phyloP scores from a whole-genome alignment of 495 filamentous ascomycete genomes.

The Penicillium dipodomyicola region DNA sequence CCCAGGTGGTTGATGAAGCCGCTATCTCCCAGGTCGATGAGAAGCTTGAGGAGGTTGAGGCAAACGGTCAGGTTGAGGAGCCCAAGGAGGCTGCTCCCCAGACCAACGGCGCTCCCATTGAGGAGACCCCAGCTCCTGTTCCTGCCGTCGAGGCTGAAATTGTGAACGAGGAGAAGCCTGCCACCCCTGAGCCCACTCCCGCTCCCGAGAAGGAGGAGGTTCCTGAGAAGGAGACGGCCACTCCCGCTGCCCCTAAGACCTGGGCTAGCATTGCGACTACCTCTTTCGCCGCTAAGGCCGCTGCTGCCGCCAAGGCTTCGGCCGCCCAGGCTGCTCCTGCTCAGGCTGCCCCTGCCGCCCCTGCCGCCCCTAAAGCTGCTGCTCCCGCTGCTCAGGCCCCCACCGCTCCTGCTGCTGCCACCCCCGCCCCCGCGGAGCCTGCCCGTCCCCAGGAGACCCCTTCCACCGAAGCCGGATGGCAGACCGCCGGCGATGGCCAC shows the following conservation, averaged over 20 bases:
- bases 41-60: conserved; percentile 52
- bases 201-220: conserved; percentile 41
- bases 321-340: conserved; percentile 36
- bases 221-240: conserved; percentile 50
- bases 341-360: conserved; percentile 26
- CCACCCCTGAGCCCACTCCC: conserved; percentile 49
- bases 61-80: conserved; percentile 31
- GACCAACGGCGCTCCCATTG: conserved; percentile 41
- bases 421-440: conserved; percentile 32
- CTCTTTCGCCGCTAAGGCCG: conserved; percentile 30
- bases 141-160: conserved; percentile 48
- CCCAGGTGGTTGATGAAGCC: conserved; percentile 33
- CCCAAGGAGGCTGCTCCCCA: conserved; percentile 36
- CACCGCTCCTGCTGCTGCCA: conserved; percentile 43
- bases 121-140: conserved; percentile 30
- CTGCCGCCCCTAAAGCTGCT: conserved; percentile 34
- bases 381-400: conserved; percentile 36
- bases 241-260: conserved; percentile 66
- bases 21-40: conserved; percentile 55
- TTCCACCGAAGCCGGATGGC: conserved; percentile 63
- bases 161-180: conserved; percentile 51
- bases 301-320: conserved; percentile 30
- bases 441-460: conserved; percentile 41
- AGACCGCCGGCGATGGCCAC: conserved; percentile 73
- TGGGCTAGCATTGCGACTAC: conserved; percentile 76